Percentiles rank a stretch among this genome's conserved stretches.
phyloP scores from a whole-genome alignment of 1,139 yeast genomes.

The Insectozyma bohioensis region DNA sequence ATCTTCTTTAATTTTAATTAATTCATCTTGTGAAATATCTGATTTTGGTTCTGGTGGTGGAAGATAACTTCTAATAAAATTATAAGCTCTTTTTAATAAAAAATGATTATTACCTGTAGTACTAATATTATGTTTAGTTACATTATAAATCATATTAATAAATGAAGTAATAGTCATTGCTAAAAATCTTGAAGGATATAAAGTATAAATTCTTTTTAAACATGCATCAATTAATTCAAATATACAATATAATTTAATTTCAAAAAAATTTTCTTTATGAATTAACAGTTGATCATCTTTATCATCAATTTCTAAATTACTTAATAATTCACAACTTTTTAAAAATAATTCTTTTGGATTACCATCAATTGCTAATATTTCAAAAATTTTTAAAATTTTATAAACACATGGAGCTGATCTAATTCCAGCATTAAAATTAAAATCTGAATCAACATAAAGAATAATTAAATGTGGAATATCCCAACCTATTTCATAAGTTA shows the following conservation, averaged over 20 bases:
- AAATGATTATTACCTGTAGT: conserved; percentile 31
- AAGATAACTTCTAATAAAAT: conserved; percentile 68
- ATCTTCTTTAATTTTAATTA: conserved; percentile 43
- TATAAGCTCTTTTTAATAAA: conserved; percentile 58
- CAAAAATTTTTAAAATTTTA: conserved; percentile 51
- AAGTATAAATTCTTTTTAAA: conserved; percentile 55
- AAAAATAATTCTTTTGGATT: conserved; percentile 78
- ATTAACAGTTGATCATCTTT: conserved; percentile 5
- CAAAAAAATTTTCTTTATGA: conserved; percentile 37
- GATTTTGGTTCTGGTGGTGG: conserved; percentile 37
- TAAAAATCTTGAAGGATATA: conserved; percentile 75
- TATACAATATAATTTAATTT: conserved; percentile 60
- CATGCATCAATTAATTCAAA: conserved; percentile 60
- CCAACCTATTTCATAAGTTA: conserved; percentile 80
- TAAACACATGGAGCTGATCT: conserved; percentile 36
- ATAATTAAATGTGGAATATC: conserved; percentile 71
- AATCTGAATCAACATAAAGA: conserved; percentile 37
- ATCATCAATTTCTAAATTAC: conserved; percentile 20
- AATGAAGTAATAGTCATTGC: conserved; percentile 62
- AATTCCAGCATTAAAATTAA: conserved; percentile 19
- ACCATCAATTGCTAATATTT: conserved; percentile 60
- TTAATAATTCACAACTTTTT: conserved; percentile 63
- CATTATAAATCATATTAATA: conserved; percentile 50
- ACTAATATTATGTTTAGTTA: conserved; percentile 13
- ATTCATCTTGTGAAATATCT: conserved; percentile 34